Percentiles rank a stretch among this genome's conserved stretches.
Conservation (phyloP, 176 grass and related monocot genomes). For the Hordeum marinum region DNA sequence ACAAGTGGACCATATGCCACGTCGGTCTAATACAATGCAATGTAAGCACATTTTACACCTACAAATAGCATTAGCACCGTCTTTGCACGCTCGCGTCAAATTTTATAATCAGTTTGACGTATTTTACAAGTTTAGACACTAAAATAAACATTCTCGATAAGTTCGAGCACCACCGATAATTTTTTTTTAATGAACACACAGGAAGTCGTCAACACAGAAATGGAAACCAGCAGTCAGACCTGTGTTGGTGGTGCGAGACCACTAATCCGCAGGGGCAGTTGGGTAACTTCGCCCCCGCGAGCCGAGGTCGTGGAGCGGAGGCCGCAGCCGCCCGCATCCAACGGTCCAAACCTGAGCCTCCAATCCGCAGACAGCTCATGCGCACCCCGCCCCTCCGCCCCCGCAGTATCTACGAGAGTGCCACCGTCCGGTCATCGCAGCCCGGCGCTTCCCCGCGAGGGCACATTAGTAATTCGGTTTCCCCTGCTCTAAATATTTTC, state of each 20-base stretch:
- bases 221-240: background rate
- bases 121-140: too few relatives aligned
- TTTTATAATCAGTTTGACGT: too few relatives aligned
- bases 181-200: background rate
- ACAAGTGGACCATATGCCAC: too few relatives aligned
- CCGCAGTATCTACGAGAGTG: background rate
- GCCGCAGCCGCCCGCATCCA: conserved; percentile 47
- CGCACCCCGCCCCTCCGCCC: background rate
- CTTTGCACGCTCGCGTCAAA: too few relatives aligned
- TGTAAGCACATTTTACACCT: too few relatives aligned
- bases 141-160: too few relatives aligned
- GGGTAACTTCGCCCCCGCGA: background rate
- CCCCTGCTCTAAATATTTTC: conserved; percentile 12
- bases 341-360: conserved; percentile 33
- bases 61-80: too few relatives aligned
- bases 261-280: conserved; percentile 39
- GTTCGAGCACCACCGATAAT: too few relatives aligned
- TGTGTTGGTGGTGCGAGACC: conserved; percentile 26
- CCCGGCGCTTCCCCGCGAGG: background rate
- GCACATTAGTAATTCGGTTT: conserved; percentile 3
- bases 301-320: conserved; percentile 19
- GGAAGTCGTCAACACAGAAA: background rate
- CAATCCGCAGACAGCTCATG: background rate
- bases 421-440: background rate
- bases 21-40: too few relatives aligned